These are phyloP conservation scores for Alternaria gaisen DNA, from an alignment of 2,329 filamentous ascomycete genomes.

Conservation along the genomic window DNA sequence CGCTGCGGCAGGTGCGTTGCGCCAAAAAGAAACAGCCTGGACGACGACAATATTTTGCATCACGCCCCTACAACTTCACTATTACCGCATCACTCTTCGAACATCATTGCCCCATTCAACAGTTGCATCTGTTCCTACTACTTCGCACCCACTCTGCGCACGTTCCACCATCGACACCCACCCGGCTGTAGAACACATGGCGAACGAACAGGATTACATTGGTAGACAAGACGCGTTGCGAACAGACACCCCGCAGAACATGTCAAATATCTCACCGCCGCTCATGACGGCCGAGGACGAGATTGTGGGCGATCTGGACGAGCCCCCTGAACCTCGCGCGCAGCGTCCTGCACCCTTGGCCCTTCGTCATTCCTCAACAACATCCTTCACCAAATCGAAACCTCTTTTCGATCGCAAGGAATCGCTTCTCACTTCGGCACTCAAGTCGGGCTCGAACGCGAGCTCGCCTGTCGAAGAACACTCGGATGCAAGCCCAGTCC, in stretches of 20 bases:
- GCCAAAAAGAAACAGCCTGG: not conserved
- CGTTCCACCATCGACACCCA: not conserved
- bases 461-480: conserved; percentile 55
- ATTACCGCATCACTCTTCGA: conserved; percentile 2
- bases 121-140: conserved; percentile 3
- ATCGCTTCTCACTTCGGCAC: conserved; percentile 86
- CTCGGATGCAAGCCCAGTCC: conserved; percentile 44
- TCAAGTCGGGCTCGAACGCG: conserved; percentile 62
- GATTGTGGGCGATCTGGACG: conserved; percentile 78
- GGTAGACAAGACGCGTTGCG: conserved; percentile 39
- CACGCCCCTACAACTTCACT: not conserved
- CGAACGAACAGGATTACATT: conserved; percentile 44
- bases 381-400: conserved; percentile 59
- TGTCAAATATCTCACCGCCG: conserved; percentile 36
- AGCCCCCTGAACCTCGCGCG: conserved; percentile 79
- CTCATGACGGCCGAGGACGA: conserved; percentile 65
- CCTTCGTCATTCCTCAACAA: conserved; percentile 50
- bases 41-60: not conserved
- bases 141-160: not conserved
- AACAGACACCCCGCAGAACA: conserved; percentile 37
- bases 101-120: not conserved
- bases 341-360: conserved; percentile 51
- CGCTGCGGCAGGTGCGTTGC: not conserved
- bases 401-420: conserved; percentile 67
- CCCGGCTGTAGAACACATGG: conserved; percentile 35